A percentile compares a stretch with the other conserved stretches of the same genome.
These are phyloP conservation scores for Groenewaldozyma auringiensis DNA, from an alignment of 1,139 yeast species.

Conservation along the genomic window DNA sequence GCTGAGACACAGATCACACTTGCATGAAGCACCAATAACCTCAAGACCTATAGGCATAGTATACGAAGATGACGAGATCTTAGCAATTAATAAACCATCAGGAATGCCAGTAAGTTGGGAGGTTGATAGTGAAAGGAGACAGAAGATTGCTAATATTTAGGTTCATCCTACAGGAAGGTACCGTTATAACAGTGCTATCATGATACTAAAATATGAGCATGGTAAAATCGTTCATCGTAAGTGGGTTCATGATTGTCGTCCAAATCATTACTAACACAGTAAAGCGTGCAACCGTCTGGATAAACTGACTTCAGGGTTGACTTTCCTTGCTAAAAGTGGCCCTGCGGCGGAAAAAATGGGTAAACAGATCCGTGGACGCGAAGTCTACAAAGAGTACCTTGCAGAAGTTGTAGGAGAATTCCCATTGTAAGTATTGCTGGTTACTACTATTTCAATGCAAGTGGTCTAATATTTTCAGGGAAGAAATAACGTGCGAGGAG, in stretches of 20 bases:
- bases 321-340: conserved; percentile 84
- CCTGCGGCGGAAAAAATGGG: conserved; percentile 74
- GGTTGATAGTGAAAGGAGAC: no score
- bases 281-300: conserved; percentile 79
- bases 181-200: conserved; percentile 80
- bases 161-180: conserved; percentile 93
- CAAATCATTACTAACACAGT: no score
- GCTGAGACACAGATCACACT: conserved; percentile 72
- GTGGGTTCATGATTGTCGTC: conserved; percentile 15
- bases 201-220: conserved; percentile 61
- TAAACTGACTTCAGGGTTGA: conserved; percentile 84
- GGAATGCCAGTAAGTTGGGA: conserved; percentile 65
- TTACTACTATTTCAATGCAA: background rate
- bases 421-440: conserved; percentile 36
- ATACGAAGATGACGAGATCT: conserved; percentile 65
- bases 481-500: conserved; percentile 49
- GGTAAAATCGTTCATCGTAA: conserved; percentile 57
- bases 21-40: conserved; percentile 88
- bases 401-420: conserved; percentile 86
- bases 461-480: conserved; percentile 14
- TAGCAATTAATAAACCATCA: conserved; percentile 89
- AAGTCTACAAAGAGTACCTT: conserved; percentile 72
- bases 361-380: conserved; percentile 64
- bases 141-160: no score
- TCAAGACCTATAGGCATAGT: conserved; percentile 65